Evolutionary conservation across 495 filamentous ascomycete genomes (phyloP).

Genomic region (Lepidopterella palustris): DNA sequence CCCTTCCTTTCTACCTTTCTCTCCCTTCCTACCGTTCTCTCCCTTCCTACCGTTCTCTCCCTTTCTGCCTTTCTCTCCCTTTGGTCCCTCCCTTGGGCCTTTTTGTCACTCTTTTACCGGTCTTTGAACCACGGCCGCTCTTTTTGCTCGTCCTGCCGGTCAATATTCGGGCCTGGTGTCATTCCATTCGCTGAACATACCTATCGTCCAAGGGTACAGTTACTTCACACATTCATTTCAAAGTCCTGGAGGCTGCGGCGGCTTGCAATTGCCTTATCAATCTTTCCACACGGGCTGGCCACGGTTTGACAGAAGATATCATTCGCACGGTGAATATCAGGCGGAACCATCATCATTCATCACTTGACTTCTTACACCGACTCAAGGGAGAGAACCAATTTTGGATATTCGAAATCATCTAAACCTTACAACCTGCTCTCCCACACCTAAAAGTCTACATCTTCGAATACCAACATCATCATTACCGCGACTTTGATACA

Average conservation of each 20-base stretch:
- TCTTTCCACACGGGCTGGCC: not conserved
- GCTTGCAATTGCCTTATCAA: not conserved
- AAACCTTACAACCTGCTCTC: too few species aligned
- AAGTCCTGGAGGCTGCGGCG: not conserved
- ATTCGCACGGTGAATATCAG: not conserved
- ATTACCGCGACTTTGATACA: not conserved
- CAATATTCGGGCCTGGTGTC: not conserved
- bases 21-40: constrained; percentile 13
- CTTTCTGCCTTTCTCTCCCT: constrained; percentile 4
- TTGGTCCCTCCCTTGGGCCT: constrained; percentile 19
- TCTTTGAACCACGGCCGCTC: not conserved
- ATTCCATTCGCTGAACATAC: constrained; percentile 2
- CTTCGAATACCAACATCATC: not conserved
- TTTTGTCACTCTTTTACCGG: constrained; percentile 27
- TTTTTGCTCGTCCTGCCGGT: not conserved
- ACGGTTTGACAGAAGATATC: not conserved
- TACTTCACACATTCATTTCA: not conserved
- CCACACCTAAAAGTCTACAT: too few species aligned
- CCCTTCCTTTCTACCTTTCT: not conserved
- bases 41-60: constrained; percentile 7
- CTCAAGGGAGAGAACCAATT: too few species aligned
- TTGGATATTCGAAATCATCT: too few species aligned
- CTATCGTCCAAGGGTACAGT: not conserved
- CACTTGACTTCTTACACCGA: too few species aligned
- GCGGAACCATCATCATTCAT: not conserved